A percentile compares a stretch with the other conserved stretches of the same genome.
Evolutionary conservation across 768 basidiomycete species (phyloP).

Genomic region (Cyclocybe cylindracea): DNA sequence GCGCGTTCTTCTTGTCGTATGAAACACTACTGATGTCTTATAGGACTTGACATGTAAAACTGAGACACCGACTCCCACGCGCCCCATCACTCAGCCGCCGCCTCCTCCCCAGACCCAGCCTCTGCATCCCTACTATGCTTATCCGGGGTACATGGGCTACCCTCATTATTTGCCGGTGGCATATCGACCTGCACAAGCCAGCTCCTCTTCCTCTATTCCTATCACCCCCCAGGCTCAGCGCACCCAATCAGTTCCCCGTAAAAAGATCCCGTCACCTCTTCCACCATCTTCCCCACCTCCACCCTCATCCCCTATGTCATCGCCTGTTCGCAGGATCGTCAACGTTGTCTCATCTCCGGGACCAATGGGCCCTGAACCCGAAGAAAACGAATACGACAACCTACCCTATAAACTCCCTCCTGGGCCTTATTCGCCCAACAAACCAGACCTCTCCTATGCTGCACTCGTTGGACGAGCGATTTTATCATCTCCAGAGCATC

Average conservation of each 20-base stretch:
- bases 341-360: constrained; percentile 87
- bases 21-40: constrained; percentile 16
- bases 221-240: constrained; percentile 52
- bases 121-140: constrained; percentile 34
- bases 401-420: constrained; percentile 79
- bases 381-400: constrained; percentile 64
- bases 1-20: constrained; percentile 16
- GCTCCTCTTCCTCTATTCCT: constrained; percentile 38
- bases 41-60: constrained; percentile 34
- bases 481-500: constrained; percentile 78
- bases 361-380: constrained; percentile 66
- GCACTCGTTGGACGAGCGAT: constrained; percentile 96
- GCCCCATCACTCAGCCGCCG: constrained; percentile 23
- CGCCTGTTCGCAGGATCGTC: constrained; percentile 54
- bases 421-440: constrained; percentile 77
- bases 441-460: constrained; percentile 91
- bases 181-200: constrained; percentile 29
- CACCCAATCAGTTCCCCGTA: constrained; percentile 32
- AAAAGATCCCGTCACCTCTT: constrained; percentile 42
- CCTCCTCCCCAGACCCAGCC: constrained; percentile 25
- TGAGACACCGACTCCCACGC: constrained; percentile 49
- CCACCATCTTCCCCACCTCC: constrained; percentile 57
- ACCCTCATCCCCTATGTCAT: constrained; percentile 61
- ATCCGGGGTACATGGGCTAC: constrained; percentile 41
- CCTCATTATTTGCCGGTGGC: constrained; percentile 38